Base-by-base conservation (phyloP, 495 filamentous ascomycete species). In the Podospora pseudopauciseta region DNA sequence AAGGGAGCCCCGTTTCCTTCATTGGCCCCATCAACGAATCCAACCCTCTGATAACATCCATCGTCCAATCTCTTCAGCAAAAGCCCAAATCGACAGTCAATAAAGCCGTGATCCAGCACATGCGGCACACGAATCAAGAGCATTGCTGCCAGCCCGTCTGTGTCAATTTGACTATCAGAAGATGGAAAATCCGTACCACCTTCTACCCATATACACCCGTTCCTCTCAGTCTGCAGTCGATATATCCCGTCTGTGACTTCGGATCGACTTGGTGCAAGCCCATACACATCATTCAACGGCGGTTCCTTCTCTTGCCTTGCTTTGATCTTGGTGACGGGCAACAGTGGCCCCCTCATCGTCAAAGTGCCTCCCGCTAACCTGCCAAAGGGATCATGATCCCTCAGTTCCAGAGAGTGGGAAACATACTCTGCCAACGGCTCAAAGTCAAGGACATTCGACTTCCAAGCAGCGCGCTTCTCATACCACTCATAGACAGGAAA, bases 81-180 rank as follows among this genome's bases (percentile, higher is more conserved):
- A 11, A 73, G 68, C 13, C 74, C 74, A 64, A 72, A 75, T 11
- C 71, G 68, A 15, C 72, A 71, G 65, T 76, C 74, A 11, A 74
- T 39, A 39, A 70, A 73, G 4, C 72, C 68, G 18, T 68, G 60
- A 15, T 73, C 69, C 1, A 71, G 19, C 32, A 73, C 61, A 32
- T 67, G 64, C 3, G 73, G 73, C 4, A 73, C 28, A 5, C 73
- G 71, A n/a, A 68, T 63, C 4, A 75, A 66, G 6, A 75, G 65
- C 7, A 72, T 39, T n/a, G 73, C 56, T 3, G 56, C 54, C 20
- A 74, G 65, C 19, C 53, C 44, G 53, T 53, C 60, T 7, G 7
- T 5, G 4, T 44, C 49, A 4, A 1, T 26, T 18, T 18, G 16
- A 1, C 56, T 11, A 49, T 28, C 65, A 18, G 63, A 58, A 0